phyloP scores from a whole-genome alignment of 306 rosid genomes.

The Senna tora region DNA sequence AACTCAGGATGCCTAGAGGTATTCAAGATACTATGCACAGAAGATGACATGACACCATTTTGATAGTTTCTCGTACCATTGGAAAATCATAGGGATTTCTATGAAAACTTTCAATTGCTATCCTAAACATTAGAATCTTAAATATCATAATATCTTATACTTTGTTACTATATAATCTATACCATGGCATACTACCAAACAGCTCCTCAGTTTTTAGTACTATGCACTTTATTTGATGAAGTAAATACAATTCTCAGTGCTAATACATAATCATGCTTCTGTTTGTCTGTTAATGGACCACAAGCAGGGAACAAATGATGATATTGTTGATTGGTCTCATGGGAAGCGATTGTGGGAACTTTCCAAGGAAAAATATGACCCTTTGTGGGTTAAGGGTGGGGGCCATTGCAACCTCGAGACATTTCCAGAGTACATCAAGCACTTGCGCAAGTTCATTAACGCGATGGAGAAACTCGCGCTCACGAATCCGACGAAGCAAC shows the following conservation, averaged over 20 bases:
- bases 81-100: background rate
- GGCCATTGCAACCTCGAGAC: conserved; percentile 99
- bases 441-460: conserved; percentile 82
- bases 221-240: conserved; percentile 12
- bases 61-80: background rate
- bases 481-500: conserved; percentile 52
- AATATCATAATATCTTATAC: background rate
- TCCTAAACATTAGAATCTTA: background rate
- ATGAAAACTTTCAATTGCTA: background rate
- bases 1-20: background rate
- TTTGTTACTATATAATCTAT: background rate
- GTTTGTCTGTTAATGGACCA: conserved; percentile 33
- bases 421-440: conserved; percentile 90
- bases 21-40: background rate
- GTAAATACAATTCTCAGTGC: conserved; percentile 14
- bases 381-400: conserved; percentile 97
- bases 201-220: background rate
- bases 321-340: conserved; percentile 91
- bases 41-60: background rate
- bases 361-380: conserved; percentile 89
- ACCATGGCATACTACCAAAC: background rate
- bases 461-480: conserved; percentile 84
- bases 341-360: conserved; percentile 99
- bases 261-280: conserved; percentile 10
- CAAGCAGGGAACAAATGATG: conserved; percentile 93